A percentile compares a stretch with the other conserved stretches of the same genome.
These are phyloP conservation scores for Suhomyces chickasaworum DNA, from an alignment of 1,139 yeast species.

Conservation along the genomic window DNA sequence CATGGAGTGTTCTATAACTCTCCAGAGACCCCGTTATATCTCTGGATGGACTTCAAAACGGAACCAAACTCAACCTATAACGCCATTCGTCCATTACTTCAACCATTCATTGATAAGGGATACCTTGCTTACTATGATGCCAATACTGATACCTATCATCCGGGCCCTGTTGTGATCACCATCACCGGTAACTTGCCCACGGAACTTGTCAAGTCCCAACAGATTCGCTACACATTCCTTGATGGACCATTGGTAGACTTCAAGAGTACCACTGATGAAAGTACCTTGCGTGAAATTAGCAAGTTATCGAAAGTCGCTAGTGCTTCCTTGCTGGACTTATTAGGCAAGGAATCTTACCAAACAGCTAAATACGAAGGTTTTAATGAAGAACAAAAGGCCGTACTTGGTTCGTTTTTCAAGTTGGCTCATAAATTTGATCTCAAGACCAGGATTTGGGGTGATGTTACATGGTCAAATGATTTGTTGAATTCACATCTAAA, in stretches of 20 bases:
- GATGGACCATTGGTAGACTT: conserved; percentile 42
- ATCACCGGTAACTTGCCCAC: conserved; percentile 47
- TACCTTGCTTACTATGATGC: conserved; percentile 39
- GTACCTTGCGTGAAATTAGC: conserved; percentile 23
- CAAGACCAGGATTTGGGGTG: conserved; percentile 50
- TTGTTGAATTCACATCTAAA: conserved; percentile 33
- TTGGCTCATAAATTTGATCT: conserved; percentile 39
- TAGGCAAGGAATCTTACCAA: conserved; percentile 28
- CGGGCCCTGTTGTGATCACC: conserved; percentile 43
- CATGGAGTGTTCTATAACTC: conserved; percentile 41
- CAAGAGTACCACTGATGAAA: conserved; percentile 8
- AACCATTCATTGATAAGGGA: conserved; percentile 35
- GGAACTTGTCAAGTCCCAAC: conserved; percentile 29
- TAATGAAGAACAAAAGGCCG: conserved; percentile 22
- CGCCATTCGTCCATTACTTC: conserved; percentile 31
- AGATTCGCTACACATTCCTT: conserved; percentile 35
- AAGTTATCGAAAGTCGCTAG: conserved; percentile 40
- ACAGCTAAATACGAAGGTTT: conserved; percentile 21
- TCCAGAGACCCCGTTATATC: conserved; percentile 41
- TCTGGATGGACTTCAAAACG: conserved; percentile 49
- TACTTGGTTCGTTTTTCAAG: conserved; percentile 25
- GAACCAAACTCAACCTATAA: conserved; percentile 37
- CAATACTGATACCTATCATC: conserved; percentile 23
- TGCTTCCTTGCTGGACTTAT: conserved; percentile 33
- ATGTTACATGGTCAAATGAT: conserved; percentile 40